These are phyloP conservation scores for Seminavis robusta DNA, from an alignment of 108 stramenopile species.

Conservation along the genomic window DNA sequence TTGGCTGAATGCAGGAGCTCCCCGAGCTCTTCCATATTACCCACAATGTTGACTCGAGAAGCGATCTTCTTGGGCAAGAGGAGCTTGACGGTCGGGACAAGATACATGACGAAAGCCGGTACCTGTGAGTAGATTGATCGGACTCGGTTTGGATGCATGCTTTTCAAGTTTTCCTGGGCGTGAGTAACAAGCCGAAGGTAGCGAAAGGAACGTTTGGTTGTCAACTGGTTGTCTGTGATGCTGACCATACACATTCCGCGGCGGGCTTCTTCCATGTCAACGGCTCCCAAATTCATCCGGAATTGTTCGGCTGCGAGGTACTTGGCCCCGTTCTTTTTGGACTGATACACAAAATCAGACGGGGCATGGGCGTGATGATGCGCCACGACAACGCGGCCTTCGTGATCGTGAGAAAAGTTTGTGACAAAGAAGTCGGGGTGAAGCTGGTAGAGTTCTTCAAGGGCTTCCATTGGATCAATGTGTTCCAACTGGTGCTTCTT, in stretches of 20 bases:
- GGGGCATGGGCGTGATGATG: background rate
- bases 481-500: background rate
- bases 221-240: conserved; percentile 15
- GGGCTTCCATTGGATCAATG: background rate
- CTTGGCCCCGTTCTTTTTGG: background rate
- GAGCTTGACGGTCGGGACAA: too few species aligned
- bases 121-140: too few species aligned
- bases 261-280: conserved; percentile 2
- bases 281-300: background rate
- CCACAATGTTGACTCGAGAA: too few species aligned
- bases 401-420: background rate
- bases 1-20: too few species aligned
- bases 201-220: conserved; percentile 1
- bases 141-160: background rate
- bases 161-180: background rate
- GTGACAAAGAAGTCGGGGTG: background rate
- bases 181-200: background rate
- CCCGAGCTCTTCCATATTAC: too few species aligned
- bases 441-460: background rate
- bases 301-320: conserved; percentile 1
- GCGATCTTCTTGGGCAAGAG: too few species aligned
- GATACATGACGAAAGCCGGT: too few species aligned
- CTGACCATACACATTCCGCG: conserved; percentile 4
- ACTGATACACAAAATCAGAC: background rate
- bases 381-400: conserved; percentile 1